These are phyloP conservation scores for Trichomonas gallinae DNA, from an alignment of 208 protist genomes.

Conservation along the genomic window DNA sequence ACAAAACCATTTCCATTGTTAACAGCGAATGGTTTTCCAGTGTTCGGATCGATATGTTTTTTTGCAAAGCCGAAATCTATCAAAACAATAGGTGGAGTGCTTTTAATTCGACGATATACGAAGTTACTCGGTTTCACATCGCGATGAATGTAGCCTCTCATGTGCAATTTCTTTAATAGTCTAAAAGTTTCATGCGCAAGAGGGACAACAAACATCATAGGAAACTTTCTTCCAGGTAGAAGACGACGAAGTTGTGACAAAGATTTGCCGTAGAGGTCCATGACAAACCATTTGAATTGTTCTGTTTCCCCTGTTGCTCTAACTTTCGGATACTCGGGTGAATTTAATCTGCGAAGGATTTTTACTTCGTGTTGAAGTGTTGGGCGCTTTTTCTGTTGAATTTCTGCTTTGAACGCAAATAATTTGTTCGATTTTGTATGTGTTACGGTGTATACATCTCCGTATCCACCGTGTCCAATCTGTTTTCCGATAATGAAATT, in stretches of 20 bases:
- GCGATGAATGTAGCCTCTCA: not conserved
- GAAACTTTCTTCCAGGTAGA: not conserved
- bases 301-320: not conserved
- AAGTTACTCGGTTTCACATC: conserved; percentile 17
- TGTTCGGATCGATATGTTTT: not conserved
- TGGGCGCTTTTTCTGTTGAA: no score
- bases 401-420: not conserved
- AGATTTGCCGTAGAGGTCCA: not conserved
- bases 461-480: not conserved
- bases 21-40: not conserved
- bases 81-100: not conserved
- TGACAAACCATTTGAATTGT: not conserved
- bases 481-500: not conserved
- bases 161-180: not conserved
- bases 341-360: not conserved
- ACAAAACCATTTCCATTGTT: not conserved
- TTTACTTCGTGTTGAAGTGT: not conserved
- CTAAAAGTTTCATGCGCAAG: not conserved
- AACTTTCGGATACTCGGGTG: not conserved
- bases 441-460: conserved; percentile 1
- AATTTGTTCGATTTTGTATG: not conserved
- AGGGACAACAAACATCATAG: not conserved
- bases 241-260: not conserved
- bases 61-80: not conserved
- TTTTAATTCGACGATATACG: not conserved